Conservation (phyloP, 768 basidiomycete genomes). For the Tylopilus rubrobrunneus region DNA sequence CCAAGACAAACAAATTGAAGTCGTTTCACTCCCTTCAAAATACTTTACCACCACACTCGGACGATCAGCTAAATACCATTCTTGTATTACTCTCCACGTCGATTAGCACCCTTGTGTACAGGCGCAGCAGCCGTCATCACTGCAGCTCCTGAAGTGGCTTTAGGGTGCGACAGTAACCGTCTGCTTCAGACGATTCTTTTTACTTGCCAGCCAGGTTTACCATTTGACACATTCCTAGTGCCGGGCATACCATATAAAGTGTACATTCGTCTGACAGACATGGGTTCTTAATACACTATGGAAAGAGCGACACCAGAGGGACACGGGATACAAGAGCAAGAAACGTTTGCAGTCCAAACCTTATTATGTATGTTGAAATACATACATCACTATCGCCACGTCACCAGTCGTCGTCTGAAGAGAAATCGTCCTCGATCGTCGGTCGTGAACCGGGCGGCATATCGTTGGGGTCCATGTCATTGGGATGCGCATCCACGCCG, state of each 20-base stretch:
- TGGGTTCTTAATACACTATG: too few relatives aligned
- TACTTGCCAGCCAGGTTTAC: slow-evolving; percentile 5
- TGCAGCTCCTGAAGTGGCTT: slow-evolving; percentile 34
- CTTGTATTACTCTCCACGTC: too few relatives aligned
- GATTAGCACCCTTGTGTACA: slow-evolving; percentile 29
- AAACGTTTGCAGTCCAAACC: background rate
- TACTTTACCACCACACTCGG: too few relatives aligned
- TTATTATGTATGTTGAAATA: too few relatives aligned
- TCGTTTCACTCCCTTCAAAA: too few relatives aligned
- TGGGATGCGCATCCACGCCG: too few relatives aligned
- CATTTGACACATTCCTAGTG: background rate
- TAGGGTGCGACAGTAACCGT: slow-evolving; percentile 24
- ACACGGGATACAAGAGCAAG: too few relatives aligned
- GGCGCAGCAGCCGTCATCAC: slow-evolving; percentile 24
- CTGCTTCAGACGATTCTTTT: slow-evolving; percentile 3
- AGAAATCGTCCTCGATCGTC: slow-evolving; percentile 19
- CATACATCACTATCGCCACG: too few relatives aligned
- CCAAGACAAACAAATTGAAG: background rate
- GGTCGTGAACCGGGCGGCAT: slow-evolving; percentile 4
- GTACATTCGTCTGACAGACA: slow-evolving; percentile 8
- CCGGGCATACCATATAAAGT: slow-evolving; percentile 4
- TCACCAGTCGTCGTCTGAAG: slow-evolving; percentile 6
- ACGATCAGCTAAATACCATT: too few relatives aligned
- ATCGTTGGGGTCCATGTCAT: too few relatives aligned
- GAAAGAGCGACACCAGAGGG: too few relatives aligned